Base-by-base conservation (phyloP, 1,139 yeast genomes). In the Taphrina betulina region DNA sequence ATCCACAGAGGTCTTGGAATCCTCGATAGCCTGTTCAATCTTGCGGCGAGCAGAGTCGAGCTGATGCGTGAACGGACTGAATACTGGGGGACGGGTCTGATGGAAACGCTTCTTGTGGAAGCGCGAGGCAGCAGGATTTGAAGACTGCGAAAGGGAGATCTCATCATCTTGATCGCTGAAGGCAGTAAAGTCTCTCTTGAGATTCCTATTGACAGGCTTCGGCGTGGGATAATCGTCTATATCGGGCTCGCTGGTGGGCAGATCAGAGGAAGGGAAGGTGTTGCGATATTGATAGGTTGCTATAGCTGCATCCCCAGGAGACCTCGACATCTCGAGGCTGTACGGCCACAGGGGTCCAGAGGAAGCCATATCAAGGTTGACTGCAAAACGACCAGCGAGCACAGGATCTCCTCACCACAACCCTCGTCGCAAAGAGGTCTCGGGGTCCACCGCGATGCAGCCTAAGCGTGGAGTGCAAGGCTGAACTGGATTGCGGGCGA, bases 161-260 rank as follows among this genome's bases (percentile, higher is more conserved):
- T 50, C 46, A 22, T 50, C 54, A 22, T 38, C 44, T 3, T 31
- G 40, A 40, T 42, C 44, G 17, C 46, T 38, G 46, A 34, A 50
- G 5, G 54, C 54, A 4, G 54, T 42, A 23, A 50, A 50, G 33
- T 38, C 44, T 31, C 54, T 45, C 41, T 50, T 50, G 35, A 43
- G 17, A 20, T 20, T 43, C 8, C 48, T 19, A 29, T 43, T 43
- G 22, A 31, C 34, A 19, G 48, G 48, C 22, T 33, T 43, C 14
- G 48, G 48, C 5, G 48, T 43, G 19, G 48, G 38, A 14, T 31
- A 12, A 10, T 43, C 48, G 17, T 43, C 48, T 17, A 43, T 31
- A 16, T 43, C 48, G 10, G 48, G 48, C 20, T 43, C 48, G 29
- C 48, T 43, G 16, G 48, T 43, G 12, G 38, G 48, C n/a, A 43